Evolutionary conservation across 345 rosid genomes (phyloP).

Genomic region (Citrus mangshanensis): DNA sequence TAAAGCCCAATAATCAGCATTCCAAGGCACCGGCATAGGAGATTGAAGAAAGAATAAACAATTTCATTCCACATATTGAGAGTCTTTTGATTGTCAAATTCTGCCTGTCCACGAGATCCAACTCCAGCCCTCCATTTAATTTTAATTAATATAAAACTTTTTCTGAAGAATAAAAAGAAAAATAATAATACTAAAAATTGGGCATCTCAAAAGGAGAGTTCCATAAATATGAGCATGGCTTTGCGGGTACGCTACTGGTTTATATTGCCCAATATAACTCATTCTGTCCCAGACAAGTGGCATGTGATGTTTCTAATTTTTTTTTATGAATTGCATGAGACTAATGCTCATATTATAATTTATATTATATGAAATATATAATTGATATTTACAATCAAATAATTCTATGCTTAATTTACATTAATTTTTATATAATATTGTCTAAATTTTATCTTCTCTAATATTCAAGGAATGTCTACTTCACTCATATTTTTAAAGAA

Average conservation of each 20-base stretch:
- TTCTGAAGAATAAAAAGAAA: too few relatives aligned
- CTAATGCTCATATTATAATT: too few relatives aligned
- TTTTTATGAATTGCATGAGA: too few relatives aligned
- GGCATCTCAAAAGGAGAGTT: neutral
- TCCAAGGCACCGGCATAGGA: neutral
- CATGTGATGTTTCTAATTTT: neutral
- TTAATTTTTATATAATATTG: too few relatives aligned
- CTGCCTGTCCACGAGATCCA: too few relatives aligned
- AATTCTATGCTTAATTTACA: too few relatives aligned
- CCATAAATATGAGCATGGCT: neutral
- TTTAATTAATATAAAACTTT: too few relatives aligned
- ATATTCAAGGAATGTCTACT: too few relatives aligned
- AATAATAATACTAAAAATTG: neutral
- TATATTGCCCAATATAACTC: neutral
- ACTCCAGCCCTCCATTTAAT: neutral
- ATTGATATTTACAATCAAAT: too few relatives aligned
- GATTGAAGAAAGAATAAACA: neutral
- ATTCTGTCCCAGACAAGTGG: neutral
- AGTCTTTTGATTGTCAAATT: neutral
- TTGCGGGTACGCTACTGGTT: neutral
- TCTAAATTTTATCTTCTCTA: too few relatives aligned
- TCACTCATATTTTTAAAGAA: too few relatives aligned
- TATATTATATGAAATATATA: too few relatives aligned
- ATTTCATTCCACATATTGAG: neutral
- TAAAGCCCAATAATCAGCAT: neutral